Conservation (phyloP, 805 yeast genomes). For the Ogataea wickerhamii region DNA sequence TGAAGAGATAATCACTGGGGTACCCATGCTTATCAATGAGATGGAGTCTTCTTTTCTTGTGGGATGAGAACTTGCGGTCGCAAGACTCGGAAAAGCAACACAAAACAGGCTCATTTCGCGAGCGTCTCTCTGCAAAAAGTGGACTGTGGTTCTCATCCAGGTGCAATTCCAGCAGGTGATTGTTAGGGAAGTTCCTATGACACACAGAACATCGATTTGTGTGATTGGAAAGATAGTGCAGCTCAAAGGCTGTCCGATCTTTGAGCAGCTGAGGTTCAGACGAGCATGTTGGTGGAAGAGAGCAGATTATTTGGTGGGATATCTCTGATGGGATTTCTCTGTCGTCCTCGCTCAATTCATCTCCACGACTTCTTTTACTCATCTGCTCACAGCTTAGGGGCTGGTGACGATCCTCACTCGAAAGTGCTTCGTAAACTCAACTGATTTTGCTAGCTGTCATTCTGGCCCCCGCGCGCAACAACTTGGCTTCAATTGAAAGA, state of each 20-base stretch:
- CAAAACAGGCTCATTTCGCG: conserved; percentile 37
- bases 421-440: no score
- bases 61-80: conserved; percentile 35
- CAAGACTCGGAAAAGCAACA: conserved; percentile 45
- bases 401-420: no score
- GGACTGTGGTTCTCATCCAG: conserved; percentile 54
- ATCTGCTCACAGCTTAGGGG: no score
- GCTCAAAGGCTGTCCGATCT: conserved; percentile 12
- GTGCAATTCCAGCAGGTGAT: conserved; percentile 42
- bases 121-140: conserved; percentile 34
- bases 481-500: no score
- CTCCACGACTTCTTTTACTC: background rate
- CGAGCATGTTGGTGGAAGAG: conserved; percentile 23
- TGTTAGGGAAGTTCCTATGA: conserved; percentile 40
- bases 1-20: conserved; percentile 35
- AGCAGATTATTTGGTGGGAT: conserved; percentile 11
- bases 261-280: conserved; percentile 12
- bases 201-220: conserved; percentile 38
- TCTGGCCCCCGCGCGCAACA: no score
- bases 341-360: background rate
- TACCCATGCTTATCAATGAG: conserved; percentile 48
- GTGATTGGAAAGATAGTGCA: conserved; percentile 27
- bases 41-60: conserved; percentile 43
- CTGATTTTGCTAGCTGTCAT: no score
- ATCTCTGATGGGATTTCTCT: background rate